phyloP scores from a whole-genome alignment of 768 basidiomycete genomes.

The Tricholoma terreum region DNA sequence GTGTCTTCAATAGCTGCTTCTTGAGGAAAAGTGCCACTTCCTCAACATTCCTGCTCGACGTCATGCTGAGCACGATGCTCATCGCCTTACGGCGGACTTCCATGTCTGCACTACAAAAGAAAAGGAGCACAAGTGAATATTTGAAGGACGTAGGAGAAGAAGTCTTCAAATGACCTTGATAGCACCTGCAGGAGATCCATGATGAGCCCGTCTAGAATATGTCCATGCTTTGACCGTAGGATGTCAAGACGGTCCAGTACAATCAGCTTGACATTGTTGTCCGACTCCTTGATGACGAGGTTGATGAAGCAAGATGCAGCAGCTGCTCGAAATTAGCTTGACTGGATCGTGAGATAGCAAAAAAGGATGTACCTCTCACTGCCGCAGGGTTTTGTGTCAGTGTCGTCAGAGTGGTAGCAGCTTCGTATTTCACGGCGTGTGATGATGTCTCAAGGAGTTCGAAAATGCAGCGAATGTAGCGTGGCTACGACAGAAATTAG shows the following conservation, averaged over 20 bases:
- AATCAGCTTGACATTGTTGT: conserved; percentile 98
- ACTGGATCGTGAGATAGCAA: neutral
- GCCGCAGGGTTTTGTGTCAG: conserved; percentile 95
- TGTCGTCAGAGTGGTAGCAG: conserved; percentile 90
- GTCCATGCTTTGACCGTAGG: conserved; percentile 81
- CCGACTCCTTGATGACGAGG: conserved; percentile 91
- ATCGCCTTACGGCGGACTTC: conserved; percentile 95
- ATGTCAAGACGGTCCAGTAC: conserved; percentile 88
- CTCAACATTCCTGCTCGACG: conserved; percentile 91
- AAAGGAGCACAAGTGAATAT: neutral
- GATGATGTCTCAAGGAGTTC: conserved; percentile 87
- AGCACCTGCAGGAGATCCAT: conserved; percentile 95
- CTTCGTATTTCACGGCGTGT: conserved; percentile 96
- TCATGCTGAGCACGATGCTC: conserved; percentile 86
- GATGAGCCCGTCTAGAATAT: conserved; percentile 84
- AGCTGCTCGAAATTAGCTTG: conserved; percentile 43
- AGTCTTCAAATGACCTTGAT: conserved; percentile 50
- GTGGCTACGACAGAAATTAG: conserved; percentile 47
- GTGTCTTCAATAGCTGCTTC: conserved; percentile 93
- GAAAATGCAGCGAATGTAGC: conserved; percentile 92
- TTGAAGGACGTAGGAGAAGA: too few relatives aligned
- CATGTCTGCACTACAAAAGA: conserved; percentile 72
- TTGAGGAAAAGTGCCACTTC: conserved; percentile 96
- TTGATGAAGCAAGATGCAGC: conserved; percentile 86
- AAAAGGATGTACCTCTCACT: conserved; percentile 68